A percentile compares a stretch with the other conserved stretches of the same genome.
phyloP scores from a whole-genome alignment of 139 green algal genomes.

The Tetraselmis chui region DNA sequence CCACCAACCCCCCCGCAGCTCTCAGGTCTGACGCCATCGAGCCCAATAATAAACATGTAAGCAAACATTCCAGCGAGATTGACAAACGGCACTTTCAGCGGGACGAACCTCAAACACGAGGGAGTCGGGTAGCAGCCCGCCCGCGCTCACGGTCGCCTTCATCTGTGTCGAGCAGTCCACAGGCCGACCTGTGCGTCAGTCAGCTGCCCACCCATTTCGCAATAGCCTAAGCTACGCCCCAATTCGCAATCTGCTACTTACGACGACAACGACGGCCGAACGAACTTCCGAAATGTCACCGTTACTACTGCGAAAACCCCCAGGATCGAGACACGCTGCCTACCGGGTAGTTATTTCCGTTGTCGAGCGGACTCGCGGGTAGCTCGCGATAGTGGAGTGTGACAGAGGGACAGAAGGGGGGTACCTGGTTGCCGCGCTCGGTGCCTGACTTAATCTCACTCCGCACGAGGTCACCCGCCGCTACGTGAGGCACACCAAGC shows the following conservation, averaged over 20 bases:
- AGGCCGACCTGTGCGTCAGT: too few relatives aligned
- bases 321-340: not conserved
- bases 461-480: constrained; percentile 88
- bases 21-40: too few relatives aligned
- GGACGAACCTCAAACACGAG: constrained; percentile 72
- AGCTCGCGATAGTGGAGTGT: not conserved
- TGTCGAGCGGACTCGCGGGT: not conserved
- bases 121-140: constrained; percentile 79
- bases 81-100: too few relatives aligned
- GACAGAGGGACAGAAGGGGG: too few relatives aligned
- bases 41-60: too few relatives aligned
- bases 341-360: not conserved
- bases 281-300: not conserved
- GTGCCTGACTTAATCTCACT: constrained; percentile 71
- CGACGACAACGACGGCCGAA: too few relatives aligned
- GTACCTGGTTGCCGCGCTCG: constrained; percentile 55
- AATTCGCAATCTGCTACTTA: too few relatives aligned
- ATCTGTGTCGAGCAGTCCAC: too few relatives aligned
- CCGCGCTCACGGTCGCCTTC: constrained; percentile 50
- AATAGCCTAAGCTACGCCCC: too few relatives aligned
- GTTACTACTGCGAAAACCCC: not conserved
- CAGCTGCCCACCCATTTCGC: too few relatives aligned
- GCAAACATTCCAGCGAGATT: too few relatives aligned
- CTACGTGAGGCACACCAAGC: constrained; percentile 81
- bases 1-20: not conserved